Evolutionary conservation across 345 rosid species (phyloP).

Genomic region (Hirschfeldia incana): DNA sequence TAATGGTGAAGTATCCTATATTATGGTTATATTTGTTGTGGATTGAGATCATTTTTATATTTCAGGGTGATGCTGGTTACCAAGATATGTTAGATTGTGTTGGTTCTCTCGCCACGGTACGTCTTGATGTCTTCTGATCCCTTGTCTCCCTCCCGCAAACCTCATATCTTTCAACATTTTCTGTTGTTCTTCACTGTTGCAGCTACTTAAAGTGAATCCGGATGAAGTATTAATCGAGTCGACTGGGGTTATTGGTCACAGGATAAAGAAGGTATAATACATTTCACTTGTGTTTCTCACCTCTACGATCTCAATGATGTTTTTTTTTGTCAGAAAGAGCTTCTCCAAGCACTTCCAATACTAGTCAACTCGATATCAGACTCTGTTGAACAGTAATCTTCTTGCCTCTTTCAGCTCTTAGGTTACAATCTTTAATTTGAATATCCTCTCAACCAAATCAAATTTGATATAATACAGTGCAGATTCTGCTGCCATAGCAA

Average conservation of each 20-base stretch:
- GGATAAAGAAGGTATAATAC: slow-evolving; percentile 73
- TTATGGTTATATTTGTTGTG: neutral
- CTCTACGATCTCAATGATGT: neutral
- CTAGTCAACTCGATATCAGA: slow-evolving; percentile 62
- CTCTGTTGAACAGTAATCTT: slow-evolving; percentile 57
- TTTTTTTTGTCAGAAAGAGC: slow-evolving; percentile 58
- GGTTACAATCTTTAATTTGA: neutral
- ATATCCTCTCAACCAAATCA: neutral
- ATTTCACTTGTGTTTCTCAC: neutral
- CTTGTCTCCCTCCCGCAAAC: neutral
- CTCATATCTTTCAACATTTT: neutral
- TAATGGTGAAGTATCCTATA: neutral
- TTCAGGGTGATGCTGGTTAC: slow-evolving; percentile 94
- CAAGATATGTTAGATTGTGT: slow-evolving; percentile 82
- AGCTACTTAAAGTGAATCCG: slow-evolving; percentile 64
- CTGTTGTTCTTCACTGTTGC: slow-evolving; percentile 13
- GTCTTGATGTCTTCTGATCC: slow-evolving; percentile 8
- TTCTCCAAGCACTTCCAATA: slow-evolving; percentile 75
- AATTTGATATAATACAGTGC: slow-evolving; percentile 63
- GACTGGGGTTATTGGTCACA: slow-evolving; percentile 91
- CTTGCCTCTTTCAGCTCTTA: neutral
- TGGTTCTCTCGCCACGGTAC: slow-evolving; percentile 62
- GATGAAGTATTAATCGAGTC: slow-evolving; percentile 83
- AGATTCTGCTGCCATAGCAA: slow-evolving; percentile 92
- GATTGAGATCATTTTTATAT: neutral